Evolutionary conservation across 176 grass and related monocot species (phyloP).

Genomic region (Oryza longistaminata): DNA sequence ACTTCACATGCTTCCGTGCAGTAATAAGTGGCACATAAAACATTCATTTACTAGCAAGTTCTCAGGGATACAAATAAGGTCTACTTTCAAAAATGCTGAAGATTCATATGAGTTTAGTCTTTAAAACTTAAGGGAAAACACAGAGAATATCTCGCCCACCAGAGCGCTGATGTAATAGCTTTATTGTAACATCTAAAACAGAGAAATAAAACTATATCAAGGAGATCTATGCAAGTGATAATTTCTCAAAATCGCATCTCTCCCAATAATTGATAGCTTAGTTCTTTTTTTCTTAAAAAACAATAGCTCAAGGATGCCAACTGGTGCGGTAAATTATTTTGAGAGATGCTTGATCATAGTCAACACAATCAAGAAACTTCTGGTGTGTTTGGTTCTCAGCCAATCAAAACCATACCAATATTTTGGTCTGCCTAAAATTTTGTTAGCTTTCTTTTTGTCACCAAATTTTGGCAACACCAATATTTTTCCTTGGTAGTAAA

Average conservation of each 20-base stretch:
- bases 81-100: neutral
- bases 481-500: too few species aligned
- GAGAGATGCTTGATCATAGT: neutral
- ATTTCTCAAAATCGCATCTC: neutral
- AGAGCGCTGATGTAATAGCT: neutral
- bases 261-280: constrained; percentile 1
- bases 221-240: neutral
- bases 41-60: neutral
- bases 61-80: neutral
- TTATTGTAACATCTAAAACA: neutral
- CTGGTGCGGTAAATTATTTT: neutral
- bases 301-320: constrained; percentile 8
- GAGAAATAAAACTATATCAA: neutral
- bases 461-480: too few species aligned
- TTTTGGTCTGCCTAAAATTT: too few species aligned
- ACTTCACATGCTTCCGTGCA: neutral
- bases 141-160: neutral
- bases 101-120: neutral
- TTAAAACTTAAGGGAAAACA: neutral
- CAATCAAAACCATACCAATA: too few species aligned
- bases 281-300: neutral
- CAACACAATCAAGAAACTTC: constrained; percentile 20
- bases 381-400: too few species aligned
- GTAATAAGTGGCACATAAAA: neutral
- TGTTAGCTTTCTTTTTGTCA: too few species aligned